Base-by-base conservation (phyloP, 2,329 filamentous ascomycete species). In the Beauveria brongniartii region DNA sequence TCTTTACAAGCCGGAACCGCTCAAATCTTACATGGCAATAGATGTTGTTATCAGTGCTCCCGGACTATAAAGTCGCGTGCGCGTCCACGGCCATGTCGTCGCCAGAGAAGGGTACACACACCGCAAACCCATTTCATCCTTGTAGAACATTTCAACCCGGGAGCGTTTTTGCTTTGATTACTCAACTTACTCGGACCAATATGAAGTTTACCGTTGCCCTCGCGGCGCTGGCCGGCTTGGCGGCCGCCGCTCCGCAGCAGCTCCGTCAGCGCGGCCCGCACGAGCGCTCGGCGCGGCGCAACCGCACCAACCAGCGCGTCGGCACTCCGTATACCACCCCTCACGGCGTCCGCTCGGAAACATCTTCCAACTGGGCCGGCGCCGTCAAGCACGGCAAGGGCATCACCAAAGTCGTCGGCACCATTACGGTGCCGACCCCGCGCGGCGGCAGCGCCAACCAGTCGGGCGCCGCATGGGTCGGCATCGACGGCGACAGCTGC, bases 401-500 rank as follows among this genome's bases (percentile, higher is more conserved):
- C 55, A 30, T 55, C 28, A 37, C 55, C 22, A 48, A 54, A 40
- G 22, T 59, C 22, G 24, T 55, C 5, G 48, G 55, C 18, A 40
- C 44, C 30, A 48, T 57, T 30, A 47, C 18, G 28, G 55, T 57
- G 18, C 55, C 55, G 3, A 40, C 20, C 6, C 43, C 44, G 9
- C 44, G 43, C 5, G 55, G 44, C 28, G 54, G 54, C 26, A 37
- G 43, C 54, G 9, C 10, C 12, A 3, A 18, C 5, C 53, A 55
- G 40, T 46, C 56, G 7, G 56, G 37, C 63, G 58, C 75, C 8
- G 75, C 74, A 12, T 77, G 75, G 75, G 75, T 77, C 16, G 75
- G 75, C 20, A 77, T 78, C 59, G 75, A 78, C 56, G 75, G 75
- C 37, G 48, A 51, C 62, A 73, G 71, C 3, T 76, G 72, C 65